Evolutionary conservation across 495 filamentous ascomycete species (phyloP).

Genomic region (Amphirosellinia nigrospora): DNA sequence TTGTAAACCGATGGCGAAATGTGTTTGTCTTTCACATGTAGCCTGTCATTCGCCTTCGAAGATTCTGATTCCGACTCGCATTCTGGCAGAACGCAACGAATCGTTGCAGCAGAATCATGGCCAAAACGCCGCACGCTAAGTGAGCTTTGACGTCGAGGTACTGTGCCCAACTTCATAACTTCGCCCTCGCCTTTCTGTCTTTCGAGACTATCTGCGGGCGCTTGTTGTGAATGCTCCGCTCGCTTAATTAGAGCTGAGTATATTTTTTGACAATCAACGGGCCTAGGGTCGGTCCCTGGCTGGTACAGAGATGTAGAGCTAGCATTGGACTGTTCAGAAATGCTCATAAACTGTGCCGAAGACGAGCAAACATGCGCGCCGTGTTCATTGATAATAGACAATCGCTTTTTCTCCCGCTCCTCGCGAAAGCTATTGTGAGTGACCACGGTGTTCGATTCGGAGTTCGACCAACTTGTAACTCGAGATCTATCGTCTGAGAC

Average conservation of each 20-base stretch:
- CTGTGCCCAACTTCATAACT: constrained; percentile 40
- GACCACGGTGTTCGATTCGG: constrained; percentile 52
- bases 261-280: constrained; percentile 68
- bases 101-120: constrained; percentile 36
- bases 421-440: constrained; percentile 45
- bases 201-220: constrained; percentile 37
- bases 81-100: constrained; percentile 42
- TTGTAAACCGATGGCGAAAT: neutral
- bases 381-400: constrained; percentile 72
- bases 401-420: constrained; percentile 60
- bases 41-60: constrained; percentile 11
- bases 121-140: constrained; percentile 16
- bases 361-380: constrained; percentile 56
- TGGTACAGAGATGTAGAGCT: constrained; percentile 21
- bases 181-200: constrained; percentile 34
- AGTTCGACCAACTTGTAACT: constrained; percentile 80
- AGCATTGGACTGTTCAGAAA: constrained; percentile 19
- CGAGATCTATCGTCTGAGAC: constrained; percentile 65
- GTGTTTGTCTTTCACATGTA: neutral
- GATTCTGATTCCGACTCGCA: constrained; percentile 26
- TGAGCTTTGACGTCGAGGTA: constrained; percentile 42
- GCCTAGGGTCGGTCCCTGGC: constrained; percentile 21
- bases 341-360: constrained; percentile 29
- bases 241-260: constrained; percentile 74
- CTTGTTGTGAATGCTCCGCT: constrained; percentile 36